Evolutionary conservation across 1,284 basidiomycete species (phyloP).

Genomic region (Apiotrichum gamsii): DNA sequence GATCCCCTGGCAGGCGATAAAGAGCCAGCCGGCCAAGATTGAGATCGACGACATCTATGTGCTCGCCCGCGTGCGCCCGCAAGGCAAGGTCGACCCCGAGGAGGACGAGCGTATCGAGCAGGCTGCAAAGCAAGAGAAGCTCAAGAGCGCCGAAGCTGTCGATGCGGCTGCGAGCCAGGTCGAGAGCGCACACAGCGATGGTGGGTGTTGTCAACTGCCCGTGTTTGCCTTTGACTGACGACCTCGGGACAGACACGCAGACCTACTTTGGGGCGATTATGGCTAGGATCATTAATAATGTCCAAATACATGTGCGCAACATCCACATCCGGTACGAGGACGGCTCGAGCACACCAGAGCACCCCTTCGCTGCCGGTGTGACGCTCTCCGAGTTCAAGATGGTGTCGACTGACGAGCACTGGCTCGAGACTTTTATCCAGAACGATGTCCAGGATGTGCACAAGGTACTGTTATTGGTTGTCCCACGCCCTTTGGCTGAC

Average conservation of each 20-base stretch:
- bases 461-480: slow-evolving; percentile 69
- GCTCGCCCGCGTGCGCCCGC: slow-evolving; percentile 51
- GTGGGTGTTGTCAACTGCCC: no score
- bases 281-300: slow-evolving; percentile 89
- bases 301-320: slow-evolving; percentile 92
- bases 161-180: slow-evolving; percentile 53
- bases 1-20: slow-evolving; percentile 92
- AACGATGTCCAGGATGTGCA: slow-evolving; percentile 83
- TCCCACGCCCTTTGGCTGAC: background rate
- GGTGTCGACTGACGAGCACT: slow-evolving; percentile 83
- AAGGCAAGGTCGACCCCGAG: slow-evolving; percentile 59
- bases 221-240: no score
- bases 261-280: slow-evolving; percentile 77
- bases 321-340: slow-evolving; percentile 97
- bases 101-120: slow-evolving; percentile 81
- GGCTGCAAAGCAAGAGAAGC: slow-evolving; percentile 78
- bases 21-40: slow-evolving; percentile 87
- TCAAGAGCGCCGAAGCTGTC: slow-evolving; percentile 82
- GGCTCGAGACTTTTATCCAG: slow-evolving; percentile 93
- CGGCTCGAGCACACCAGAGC: slow-evolving; percentile 86
- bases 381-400: slow-evolving; percentile 91
- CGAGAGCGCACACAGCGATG: slow-evolving; percentile 47
- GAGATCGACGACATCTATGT: slow-evolving; percentile 92
- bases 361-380: slow-evolving; percentile 89
- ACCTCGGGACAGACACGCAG: slow-evolving; percentile 57